Conservation (phyloP, 1,284 basidiomycete species). For the Moniliella sp. region DNA sequence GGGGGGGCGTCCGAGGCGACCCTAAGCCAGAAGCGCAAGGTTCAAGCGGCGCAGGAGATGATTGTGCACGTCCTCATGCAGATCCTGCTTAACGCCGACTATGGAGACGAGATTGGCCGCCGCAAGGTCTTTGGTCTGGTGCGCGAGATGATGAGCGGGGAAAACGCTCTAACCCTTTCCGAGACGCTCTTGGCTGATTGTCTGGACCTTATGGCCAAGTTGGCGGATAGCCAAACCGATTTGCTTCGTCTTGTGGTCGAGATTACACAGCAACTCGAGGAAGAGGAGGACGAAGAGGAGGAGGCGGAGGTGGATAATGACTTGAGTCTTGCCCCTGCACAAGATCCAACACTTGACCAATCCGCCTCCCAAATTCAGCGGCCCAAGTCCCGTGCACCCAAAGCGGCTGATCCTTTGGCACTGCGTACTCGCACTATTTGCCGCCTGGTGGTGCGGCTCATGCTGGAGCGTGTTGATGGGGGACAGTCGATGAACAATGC, state of each 20-base stretch:
- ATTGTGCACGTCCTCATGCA: constrained; percentile 60
- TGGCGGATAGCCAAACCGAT: constrained; percentile 66
- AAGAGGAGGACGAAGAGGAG: constrained; percentile 33
- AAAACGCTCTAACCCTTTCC: constrained; percentile 43
- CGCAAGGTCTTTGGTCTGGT: constrained; percentile 54
- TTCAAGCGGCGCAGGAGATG: neutral
- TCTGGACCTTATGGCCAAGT: constrained; percentile 64
- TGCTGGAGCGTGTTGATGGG: constrained; percentile 53
- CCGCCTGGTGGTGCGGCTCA: constrained; percentile 51
- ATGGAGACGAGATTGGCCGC: constrained; percentile 78
- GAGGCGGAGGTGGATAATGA: constrained; percentile 18
- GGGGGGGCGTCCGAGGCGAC: too few relatives aligned
- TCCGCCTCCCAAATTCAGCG: neutral
- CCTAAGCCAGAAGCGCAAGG: neutral
- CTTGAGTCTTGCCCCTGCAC: constrained; percentile 1
- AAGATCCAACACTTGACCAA: neutral
- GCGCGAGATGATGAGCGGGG: constrained; percentile 45
- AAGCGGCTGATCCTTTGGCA: too few relatives aligned
- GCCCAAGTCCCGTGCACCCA: too few relatives aligned
- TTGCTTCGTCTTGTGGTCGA: constrained; percentile 83
- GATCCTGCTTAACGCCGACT: constrained; percentile 65
- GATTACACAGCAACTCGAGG: constrained; percentile 45
- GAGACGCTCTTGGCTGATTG: constrained; percentile 56
- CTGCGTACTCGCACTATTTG: constrained; percentile 9
- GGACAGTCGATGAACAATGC: constrained; percentile 81